Evolutionary conservation across 2,329 filamentous ascomycete species (phyloP).

Genomic region (Fusarium chuoi): DNA sequence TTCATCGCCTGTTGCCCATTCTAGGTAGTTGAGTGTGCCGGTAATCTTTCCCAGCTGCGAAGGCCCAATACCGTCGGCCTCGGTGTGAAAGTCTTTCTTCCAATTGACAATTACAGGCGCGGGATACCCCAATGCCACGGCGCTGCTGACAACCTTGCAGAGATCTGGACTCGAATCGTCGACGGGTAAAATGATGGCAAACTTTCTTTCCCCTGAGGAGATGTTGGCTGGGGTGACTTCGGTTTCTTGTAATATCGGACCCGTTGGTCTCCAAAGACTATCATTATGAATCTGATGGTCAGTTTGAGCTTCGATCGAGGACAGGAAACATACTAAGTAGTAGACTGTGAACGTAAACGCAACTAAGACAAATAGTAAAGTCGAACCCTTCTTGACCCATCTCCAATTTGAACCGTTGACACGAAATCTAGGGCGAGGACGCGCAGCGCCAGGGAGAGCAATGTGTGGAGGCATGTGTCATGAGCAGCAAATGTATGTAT

Average conservation of each 20-base stretch:
- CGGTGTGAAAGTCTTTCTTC: conserved; percentile 41
- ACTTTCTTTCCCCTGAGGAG: conserved; percentile 33
- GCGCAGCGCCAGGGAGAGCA: conserved; percentile 28
- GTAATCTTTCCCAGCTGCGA: conserved; percentile 46
- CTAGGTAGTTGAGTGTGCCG: conserved; percentile 44
- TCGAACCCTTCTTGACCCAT: conserved; percentile 21
- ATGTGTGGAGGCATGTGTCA: conserved; percentile 31
- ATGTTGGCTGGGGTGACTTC: conserved; percentile 2
- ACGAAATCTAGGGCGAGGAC: conserved; percentile 27
- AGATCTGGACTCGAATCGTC: conserved; percentile 44
- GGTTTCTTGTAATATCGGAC: conserved; percentile 19
- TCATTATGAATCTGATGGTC: conserved; percentile 35
- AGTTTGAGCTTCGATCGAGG: background rate
- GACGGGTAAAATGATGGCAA: conserved; percentile 40
- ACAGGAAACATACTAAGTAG: conserved; percentile 20
- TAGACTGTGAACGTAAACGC: conserved; percentile 16
- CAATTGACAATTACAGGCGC: conserved; percentile 48
- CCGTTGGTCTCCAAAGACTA: conserved; percentile 18
- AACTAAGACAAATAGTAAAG: conserved; percentile 3
- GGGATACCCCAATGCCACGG: conserved; percentile 44
- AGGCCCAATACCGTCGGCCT: conserved; percentile 38
- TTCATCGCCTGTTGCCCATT: conserved; percentile 34
- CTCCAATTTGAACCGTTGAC: conserved; percentile 28
- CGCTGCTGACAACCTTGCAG: conserved; percentile 45
- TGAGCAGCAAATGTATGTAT: background rate